These are phyloP conservation scores for Albizia julibrissin DNA, from an alignment of 306 rosid species.

Conservation along the genomic window DNA sequence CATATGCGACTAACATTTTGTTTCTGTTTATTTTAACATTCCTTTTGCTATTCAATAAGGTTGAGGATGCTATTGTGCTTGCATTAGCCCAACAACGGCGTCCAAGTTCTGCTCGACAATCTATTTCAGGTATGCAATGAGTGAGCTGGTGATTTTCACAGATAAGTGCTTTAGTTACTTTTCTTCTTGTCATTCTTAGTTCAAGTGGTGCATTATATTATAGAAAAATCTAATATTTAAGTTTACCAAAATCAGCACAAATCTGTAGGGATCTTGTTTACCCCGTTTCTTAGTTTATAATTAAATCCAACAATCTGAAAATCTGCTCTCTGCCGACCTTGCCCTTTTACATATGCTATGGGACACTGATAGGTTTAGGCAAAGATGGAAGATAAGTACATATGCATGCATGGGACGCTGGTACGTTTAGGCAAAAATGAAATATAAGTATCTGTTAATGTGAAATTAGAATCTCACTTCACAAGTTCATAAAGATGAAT, in stretches of 20 bases:
- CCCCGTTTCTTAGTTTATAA: neutral
- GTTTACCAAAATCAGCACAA: neutral
- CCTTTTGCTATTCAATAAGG: conserved; percentile 45
- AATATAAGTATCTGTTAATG: too few relatives aligned
- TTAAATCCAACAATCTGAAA: neutral
- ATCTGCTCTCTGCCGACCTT: neutral
- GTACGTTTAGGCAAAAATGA: too few relatives aligned
- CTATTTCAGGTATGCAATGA: conserved; percentile 58
- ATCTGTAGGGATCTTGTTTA: neutral
- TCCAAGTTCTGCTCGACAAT: conserved; percentile 76
- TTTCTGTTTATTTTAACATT: conserved; percentile 10
- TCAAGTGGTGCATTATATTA: neutral
- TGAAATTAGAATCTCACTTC: neutral
- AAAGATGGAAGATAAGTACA: too few relatives aligned
- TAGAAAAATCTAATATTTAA: conserved; percentile 16
- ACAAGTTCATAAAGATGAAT: neutral
- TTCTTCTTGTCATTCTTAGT: conserved; percentile 27
- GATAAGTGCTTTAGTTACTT: conserved; percentile 21
- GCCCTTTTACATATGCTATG: neutral
- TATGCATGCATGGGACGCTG: neutral
- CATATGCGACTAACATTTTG: conserved; percentile 8
- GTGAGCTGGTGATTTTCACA: neutral
- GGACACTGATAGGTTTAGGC: neutral
- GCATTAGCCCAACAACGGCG: conserved; percentile 84
- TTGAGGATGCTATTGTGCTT: conserved; percentile 87